A percentile compares a stretch with the other conserved stretches of the same genome.
Evolutionary conservation across 352 stramenopile species (phyloP).

Genomic region (Phytophthora gonapodyides): DNA sequence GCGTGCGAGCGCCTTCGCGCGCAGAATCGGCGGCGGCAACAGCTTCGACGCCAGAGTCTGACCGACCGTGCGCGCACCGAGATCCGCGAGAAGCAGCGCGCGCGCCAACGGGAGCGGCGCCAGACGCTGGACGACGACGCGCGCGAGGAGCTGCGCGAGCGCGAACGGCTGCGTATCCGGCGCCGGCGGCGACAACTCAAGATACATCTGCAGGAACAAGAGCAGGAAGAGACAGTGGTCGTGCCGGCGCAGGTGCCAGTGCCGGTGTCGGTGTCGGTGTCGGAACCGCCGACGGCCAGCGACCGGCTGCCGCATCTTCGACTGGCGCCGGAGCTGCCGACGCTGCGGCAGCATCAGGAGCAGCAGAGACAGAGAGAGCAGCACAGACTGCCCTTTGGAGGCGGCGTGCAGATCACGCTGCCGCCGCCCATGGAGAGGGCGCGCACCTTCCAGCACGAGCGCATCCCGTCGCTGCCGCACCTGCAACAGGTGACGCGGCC

Average conservation of each 20-base stretch:
- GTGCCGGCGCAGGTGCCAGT: neutral
- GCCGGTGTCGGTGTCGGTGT: neutral
- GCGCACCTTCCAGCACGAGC: constrained; percentile 34
- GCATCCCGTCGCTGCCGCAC: constrained; percentile 51
- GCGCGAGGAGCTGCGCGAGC: constrained; percentile 45
- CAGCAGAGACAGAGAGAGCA: constrained; percentile 30
- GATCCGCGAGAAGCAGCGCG: constrained; percentile 48
- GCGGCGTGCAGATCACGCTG: constrained; percentile 44
- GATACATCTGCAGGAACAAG: constrained; percentile 11
- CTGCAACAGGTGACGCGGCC: constrained; percentile 59
- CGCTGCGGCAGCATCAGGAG: constrained; percentile 30
- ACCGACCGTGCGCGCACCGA: constrained; percentile 42
- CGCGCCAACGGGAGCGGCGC: constrained; percentile 48
- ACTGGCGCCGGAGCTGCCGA: constrained; percentile 33
- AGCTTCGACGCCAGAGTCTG: constrained; percentile 50
- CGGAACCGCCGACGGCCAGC: neutral
- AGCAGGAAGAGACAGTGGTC: neutral
- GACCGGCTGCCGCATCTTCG: constrained; percentile 25
- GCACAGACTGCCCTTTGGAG: constrained; percentile 32
- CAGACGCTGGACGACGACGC: constrained; percentile 47
- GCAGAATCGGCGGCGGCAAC: constrained; percentile 67
- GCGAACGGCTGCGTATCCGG: constrained; percentile 54
- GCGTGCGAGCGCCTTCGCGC: constrained; percentile 45
- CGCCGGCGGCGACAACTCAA: constrained; percentile 33
- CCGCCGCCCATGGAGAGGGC: constrained; percentile 31